Evolutionary conservation across 345 rosid species (phyloP), one percentile per base, ranked within the genome.

Genomic region (Ailanthus altissimus): DNA sequence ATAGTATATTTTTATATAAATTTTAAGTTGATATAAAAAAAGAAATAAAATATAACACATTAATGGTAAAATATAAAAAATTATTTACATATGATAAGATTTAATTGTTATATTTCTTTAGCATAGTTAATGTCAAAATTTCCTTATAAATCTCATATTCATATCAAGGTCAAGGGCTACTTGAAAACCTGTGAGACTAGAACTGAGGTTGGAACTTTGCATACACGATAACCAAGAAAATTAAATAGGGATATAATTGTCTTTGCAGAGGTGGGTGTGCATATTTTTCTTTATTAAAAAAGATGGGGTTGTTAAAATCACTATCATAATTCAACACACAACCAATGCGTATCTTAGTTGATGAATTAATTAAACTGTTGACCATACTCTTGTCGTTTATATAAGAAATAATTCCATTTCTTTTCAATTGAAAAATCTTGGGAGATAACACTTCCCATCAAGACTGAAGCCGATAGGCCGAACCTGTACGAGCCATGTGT

Each of bases 281-380:
- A 5, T n/a, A n/a, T 15, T 18, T 9, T 15, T 9, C 0, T 23
- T 18, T 0, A 56, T 18, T 14, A 0, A 66, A 70, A 51, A 32
- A 40, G 9, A 72, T 23, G 25, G 75, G 64, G 70, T 65, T 79
- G 80, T 68, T 72, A 56, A 62, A 40, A 45, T 21, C 42, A 62
- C 64, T 28, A 6, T 51, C 14, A 42, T 13, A 32, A 51, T 28
- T 67, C 72, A 54, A 10, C 5, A 51, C 2, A 70, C 15, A 26
- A 56, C 6, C 5, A 2, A 40, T n/a, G 38, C 36, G 2, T 63
- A 66, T 66, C 74, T 49, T 38, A 61, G 61, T 54, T 11, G 61
- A 70, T 69, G 56, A 18, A 81, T 73, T 75, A 68, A 76, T 76
- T 72, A 69, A 74, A 69, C 36, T 67, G 70, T 84, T 81, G 82